A percentile compares a stretch with the other conserved stretches of the same genome.
Conservation (phyloP, 2,329 filamentous ascomycete genomes). For the Microdochium paspali region DNA sequence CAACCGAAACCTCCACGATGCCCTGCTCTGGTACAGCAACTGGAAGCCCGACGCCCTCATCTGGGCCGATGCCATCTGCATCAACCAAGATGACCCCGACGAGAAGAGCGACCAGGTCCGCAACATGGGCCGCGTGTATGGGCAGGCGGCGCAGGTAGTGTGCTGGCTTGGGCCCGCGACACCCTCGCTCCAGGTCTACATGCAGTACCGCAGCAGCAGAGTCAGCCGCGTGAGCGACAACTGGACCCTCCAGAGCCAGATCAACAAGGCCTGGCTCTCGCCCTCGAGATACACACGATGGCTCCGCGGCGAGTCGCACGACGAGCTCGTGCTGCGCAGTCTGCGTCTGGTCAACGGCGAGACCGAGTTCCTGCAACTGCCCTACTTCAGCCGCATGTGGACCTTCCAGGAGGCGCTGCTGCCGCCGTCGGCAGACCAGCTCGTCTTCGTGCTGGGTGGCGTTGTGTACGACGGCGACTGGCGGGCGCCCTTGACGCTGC, state of each 20-base stretch:
- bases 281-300: neutral
- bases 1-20: constrained; percentile 3
- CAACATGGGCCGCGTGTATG: constrained; percentile 5
- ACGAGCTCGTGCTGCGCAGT: neutral
- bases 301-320: neutral
- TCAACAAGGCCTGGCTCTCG: no score
- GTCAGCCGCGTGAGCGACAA: no score
- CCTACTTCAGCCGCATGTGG: neutral
- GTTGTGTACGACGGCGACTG: neutral
- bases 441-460: neutral
- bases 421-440: neutral
- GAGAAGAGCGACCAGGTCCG: constrained; percentile 5
- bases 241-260: no score
- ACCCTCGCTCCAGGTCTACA: no score
- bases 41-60: constrained; percentile 1
- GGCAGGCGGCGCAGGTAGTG: constrained; percentile 3
- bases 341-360: neutral
- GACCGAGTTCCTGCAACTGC: neutral
- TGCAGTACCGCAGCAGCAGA: neutral
- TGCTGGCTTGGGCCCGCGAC: constrained; percentile 5
- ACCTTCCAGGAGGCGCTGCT: neutral
- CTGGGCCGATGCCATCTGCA: constrained; percentile 8
- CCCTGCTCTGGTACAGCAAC: constrained; percentile 5
- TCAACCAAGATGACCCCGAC: constrained; percentile 3
- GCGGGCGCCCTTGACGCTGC: neutral